Evolutionary conservation across 352 stramenopile species (phyloP), one percentile per base, ranked within the genome.

Genomic region (Phytophthora constricta): DNA sequence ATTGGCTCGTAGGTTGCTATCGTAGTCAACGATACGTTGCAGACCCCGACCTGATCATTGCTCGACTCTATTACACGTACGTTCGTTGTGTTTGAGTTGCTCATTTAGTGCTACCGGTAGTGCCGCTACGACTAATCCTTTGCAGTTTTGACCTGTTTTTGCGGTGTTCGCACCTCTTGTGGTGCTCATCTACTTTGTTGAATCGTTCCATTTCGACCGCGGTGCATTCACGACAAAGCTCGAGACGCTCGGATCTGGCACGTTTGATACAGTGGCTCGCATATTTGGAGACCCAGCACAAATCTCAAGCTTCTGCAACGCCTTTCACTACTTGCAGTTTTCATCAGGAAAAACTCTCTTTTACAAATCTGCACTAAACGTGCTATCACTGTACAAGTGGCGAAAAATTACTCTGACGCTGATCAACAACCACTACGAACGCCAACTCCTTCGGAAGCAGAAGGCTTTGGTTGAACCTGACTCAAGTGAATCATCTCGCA

Each of bases 381-480:
- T 79, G 25, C 42, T 87, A 0, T 84, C 76, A 20, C 27, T 82
- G 3, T 83, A 80, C 65, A 87, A 87, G 25, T 87, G 70, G 76
- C 19, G 41, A 14, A 81, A 77, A 42, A 87, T 80, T 34, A 73
- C 78, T 23, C 13, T 53, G 16, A 70, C 62, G 4, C 31, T 87
- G 3, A 71, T 85, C 11, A 62, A 70, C 10, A 82, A 76, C 46
- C 27, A 76, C 20, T 39, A 54, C 55, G 62, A 66, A 19, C 56
- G 31, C 28, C 55, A 70, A 58, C 4, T 14, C 2, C 52, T 65
- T 16, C 45, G 41, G 2, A 68, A 65, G 16, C 45, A 34, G 0
- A 65, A 64, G 19, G 39, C 34, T 3, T 42, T 56, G 8, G 43
- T 73, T 19, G 33, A 50, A 9, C 65, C 65, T 19, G 31, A 45